Conservation (phyloP, 352 stramenopile species). For the Pythium sukuiense region DNA sequence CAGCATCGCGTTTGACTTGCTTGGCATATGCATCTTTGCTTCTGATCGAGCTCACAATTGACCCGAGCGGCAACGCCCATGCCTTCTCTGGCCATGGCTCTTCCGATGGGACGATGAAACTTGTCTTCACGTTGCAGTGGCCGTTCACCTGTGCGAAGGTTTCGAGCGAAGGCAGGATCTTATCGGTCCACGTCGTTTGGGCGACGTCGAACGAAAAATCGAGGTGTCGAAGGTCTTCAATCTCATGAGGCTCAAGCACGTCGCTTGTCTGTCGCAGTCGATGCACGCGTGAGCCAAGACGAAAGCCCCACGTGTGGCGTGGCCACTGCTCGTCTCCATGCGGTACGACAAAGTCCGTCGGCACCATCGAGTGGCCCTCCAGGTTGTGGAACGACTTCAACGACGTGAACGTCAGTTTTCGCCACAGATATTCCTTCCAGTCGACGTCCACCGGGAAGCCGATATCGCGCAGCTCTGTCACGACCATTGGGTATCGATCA, state of each 20-base stretch:
- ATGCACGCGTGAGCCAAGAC: conserved; percentile 37
- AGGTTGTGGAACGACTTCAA: conserved; percentile 34
- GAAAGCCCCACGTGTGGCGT: conserved; percentile 35
- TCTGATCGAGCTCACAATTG: conserved; percentile 19
- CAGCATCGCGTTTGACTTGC: conserved; percentile 21
- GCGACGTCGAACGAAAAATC: conserved; percentile 30
- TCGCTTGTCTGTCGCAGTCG: conserved; percentile 8
- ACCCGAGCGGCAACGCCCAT: conserved; percentile 25
- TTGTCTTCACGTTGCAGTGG: conserved; percentile 24
- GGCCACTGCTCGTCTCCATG: conserved; percentile 33
- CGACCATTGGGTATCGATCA: conserved; percentile 16
- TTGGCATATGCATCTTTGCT: conserved; percentile 19
- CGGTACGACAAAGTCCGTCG: conserved; percentile 40
- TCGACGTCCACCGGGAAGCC: conserved; percentile 26
- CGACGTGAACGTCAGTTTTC: conserved; percentile 11
- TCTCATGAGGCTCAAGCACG: conserved; percentile 13
- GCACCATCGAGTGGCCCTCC: conserved; percentile 39
- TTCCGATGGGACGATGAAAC: conserved; percentile 22
- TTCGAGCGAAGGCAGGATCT: conserved; percentile 24
- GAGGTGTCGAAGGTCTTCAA: conserved; percentile 21
- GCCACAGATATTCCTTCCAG: conserved; percentile 24
- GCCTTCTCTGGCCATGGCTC: conserved; percentile 25
- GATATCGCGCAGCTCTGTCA: conserved; percentile 16
- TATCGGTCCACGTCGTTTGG: conserved; percentile 25
- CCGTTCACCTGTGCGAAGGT: conserved; percentile 12